These are phyloP conservation scores for Lithospermum erythrorhizon DNA, from an alignment of 257 asterid genomes.

Conservation along the genomic window DNA sequence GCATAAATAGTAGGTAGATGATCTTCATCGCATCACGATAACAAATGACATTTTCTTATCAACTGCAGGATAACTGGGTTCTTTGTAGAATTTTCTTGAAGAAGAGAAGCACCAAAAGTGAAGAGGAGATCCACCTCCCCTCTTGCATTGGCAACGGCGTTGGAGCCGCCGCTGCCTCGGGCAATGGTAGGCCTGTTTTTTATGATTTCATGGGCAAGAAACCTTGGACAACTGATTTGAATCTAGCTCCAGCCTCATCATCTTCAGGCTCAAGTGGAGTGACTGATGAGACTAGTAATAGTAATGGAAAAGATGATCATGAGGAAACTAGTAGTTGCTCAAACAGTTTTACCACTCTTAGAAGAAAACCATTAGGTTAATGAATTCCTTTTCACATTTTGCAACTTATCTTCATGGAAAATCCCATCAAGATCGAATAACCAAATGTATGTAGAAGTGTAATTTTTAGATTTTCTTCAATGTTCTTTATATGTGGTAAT, in stretches of 20 bases:
- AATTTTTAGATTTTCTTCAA: neutral
- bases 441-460: neutral
- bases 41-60: too few relatives aligned
- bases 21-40: too few relatives aligned
- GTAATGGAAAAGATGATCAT: constrained; percentile 28
- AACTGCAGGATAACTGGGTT: constrained; percentile 29
- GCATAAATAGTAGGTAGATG: too few relatives aligned
- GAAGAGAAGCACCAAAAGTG: constrained; percentile 24
- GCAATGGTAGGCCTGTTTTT: constrained; percentile 27
- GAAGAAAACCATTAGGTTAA: constrained; percentile 21
- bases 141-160: neutral
- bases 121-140: constrained; percentile 2
- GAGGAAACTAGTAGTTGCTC: constrained; percentile 54
- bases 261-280: constrained; percentile 70
- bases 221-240: constrained; percentile 21
- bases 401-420: neutral
- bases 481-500: neutral
- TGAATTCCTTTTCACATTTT: neutral
- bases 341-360: constrained; percentile 26
- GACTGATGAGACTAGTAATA: constrained; percentile 41
- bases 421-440: neutral
- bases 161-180: neutral
- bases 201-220: constrained; percentile 62
- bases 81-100: constrained; percentile 34
- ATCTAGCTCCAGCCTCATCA: constrained; percentile 25